Evolutionary conservation across 1,284 basidiomycete genomes (phyloP), one percentile per base, ranked within the genome.

Genomic region (Rhizoctonia solani): DNA sequence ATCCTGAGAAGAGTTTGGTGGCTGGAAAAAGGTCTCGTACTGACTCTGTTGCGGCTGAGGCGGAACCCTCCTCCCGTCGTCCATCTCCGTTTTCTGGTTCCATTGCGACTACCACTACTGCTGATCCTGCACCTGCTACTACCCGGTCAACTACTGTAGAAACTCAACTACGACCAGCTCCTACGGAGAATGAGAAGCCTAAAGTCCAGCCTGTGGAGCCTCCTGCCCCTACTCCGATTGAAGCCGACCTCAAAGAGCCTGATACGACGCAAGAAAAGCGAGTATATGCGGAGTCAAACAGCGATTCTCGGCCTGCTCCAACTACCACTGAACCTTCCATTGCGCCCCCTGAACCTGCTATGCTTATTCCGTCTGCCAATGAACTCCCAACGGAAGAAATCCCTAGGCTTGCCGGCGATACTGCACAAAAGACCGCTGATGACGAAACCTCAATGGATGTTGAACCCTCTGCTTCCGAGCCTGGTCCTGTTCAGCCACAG

Each of bases 81-180:
- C 59, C 59, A 25, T 63, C 59, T 52, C 59, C 59, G n/a, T 63
- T 63, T 63, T 25, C 59, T 63, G 52, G 37, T 39, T 63, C 59
- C 34, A 37, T n/a, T 41, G 46, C 47, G 25, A 49, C 47, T 42
- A 11, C 21, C 21, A 16, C 37, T 19, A 8, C 37, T 63, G 49
- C 27, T 34, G 32, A 23, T 53, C 13, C 46, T 13, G 55, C 27
- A 4, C 42, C 55, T 58, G 19, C 30, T 32, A 11, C 44, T 44
- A 21, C 41, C n/a, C 41, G 19, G 19, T 21, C 41, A 16, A 44
- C 5, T n/a, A 16, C 41, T 44, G 19, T 44, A 47, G 55, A 47
- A 19, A 50, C 19, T 25, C 47, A 42, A 52, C 1, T 32, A 14
- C n/a, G 32, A n/a, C 2, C 59, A 32, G 21, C n/a, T 50, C 16